A percentile compares a stretch with the other conserved stretches of the same genome.
Evolutionary conservation across 2,329 filamentous ascomycete species (phyloP).

Genomic region (Fusarium succisae): DNA sequence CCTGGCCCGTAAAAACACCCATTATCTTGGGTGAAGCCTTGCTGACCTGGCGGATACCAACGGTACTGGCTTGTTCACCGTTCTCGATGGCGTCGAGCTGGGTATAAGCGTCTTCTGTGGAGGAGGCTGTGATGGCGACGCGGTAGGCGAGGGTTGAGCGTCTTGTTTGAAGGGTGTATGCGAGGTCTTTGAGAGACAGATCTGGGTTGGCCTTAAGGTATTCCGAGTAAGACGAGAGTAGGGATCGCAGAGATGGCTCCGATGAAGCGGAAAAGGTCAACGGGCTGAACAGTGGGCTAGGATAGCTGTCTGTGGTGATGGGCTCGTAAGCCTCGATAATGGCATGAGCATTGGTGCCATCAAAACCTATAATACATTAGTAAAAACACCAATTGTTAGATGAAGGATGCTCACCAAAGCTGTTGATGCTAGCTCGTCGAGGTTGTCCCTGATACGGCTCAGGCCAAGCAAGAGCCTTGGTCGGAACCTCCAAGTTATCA

Average conservation of each 20-base stretch:
- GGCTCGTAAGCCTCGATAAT: background rate
- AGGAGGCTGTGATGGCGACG: background rate
- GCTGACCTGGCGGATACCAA: background rate
- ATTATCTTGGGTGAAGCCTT: background rate
- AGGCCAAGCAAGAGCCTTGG: background rate
- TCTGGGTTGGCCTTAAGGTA: background rate
- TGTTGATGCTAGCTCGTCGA: slow-evolving; percentile 46
- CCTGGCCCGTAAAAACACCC: slow-evolving; percentile 49
- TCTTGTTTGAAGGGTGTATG: background rate
- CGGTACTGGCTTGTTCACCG: fast-evolving
- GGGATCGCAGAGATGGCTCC: background rate
- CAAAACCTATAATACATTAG: slow-evolving; percentile 30
- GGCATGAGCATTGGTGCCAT: slow-evolving; percentile 50
- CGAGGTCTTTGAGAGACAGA: background rate
- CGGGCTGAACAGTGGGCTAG: background rate
- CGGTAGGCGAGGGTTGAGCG: background rate
- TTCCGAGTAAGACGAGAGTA: fast-evolving
- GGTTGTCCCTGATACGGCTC: background rate
- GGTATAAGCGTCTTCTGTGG: background rate
- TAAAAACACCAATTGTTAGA: too few species aligned
- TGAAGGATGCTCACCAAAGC: slow-evolving; percentile 42
- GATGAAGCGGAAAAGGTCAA: slow-evolving; percentile 1
- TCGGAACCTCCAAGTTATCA: background rate
- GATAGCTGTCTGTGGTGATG: fast-evolving
- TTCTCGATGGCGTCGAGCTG: background rate